phyloP scores from a whole-genome alignment of 495 filamentous ascomycete genomes.

The Neurospora tetrasperma region DNA sequence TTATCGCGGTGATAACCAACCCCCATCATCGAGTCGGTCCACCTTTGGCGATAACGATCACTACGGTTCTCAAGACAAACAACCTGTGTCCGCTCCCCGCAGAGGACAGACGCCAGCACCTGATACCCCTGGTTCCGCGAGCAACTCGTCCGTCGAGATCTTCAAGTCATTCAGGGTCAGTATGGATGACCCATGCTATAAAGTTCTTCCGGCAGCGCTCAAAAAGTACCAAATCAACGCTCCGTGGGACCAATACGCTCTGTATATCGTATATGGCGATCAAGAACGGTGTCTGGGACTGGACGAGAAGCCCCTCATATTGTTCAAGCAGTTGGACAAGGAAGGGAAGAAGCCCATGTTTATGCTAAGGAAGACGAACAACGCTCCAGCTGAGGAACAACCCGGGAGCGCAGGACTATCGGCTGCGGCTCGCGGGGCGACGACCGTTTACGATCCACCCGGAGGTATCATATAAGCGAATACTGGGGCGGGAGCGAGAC shows the following conservation, averaged over 20 bases:
- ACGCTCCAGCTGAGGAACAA: constrained; percentile 25
- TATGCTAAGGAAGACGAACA: constrained; percentile 70
- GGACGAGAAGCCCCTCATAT: constrained; percentile 83
- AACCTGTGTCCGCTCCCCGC: constrained; percentile 27
- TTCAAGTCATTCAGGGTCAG: constrained; percentile 97
- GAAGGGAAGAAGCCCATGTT: constrained; percentile 99
- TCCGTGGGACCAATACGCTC: constrained; percentile 90
- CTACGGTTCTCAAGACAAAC: constrained; percentile 33
- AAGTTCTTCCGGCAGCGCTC: constrained; percentile 88
- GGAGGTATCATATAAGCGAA: constrained; percentile 42
- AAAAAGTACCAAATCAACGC: constrained; percentile 98
- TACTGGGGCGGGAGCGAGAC: too few species aligned
- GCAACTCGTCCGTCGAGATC: constrained; percentile 64
- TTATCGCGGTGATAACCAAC: constrained; percentile 36
- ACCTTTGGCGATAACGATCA: constrained; percentile 41
- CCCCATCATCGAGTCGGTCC: constrained; percentile 35
- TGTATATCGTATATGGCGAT: constrained; percentile 96
- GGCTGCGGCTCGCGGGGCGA: constrained; percentile 18
- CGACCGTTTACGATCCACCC: constrained; percentile 39
- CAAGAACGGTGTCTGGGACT: constrained; percentile 88
- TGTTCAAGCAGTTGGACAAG: constrained; percentile 94
- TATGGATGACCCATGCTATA: constrained; percentile 96
- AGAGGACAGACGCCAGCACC: constrained; percentile 42
- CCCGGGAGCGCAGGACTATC: constrained; percentile 40
- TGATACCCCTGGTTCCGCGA: constrained; percentile 34